These are phyloP conservation scores for Brettanomyces sp. DNA, from an alignment of 805 yeast genomes.

Conservation along the genomic window DNA sequence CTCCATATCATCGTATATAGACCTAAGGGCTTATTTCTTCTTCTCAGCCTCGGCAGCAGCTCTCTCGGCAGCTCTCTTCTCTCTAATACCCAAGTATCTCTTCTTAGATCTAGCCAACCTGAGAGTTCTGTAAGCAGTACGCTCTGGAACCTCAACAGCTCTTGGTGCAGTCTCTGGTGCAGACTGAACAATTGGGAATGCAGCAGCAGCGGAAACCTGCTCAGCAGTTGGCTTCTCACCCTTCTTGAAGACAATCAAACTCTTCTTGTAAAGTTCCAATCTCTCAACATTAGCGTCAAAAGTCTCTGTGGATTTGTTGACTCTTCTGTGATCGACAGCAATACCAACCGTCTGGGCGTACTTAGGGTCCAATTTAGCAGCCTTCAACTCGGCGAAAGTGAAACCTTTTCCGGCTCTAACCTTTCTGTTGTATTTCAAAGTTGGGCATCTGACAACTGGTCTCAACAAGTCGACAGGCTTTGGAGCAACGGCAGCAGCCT, in stretches of 20 bases:
- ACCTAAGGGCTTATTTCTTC: slow-evolving; percentile 65
- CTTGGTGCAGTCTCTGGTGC: slow-evolving; percentile 68
- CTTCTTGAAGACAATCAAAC: slow-evolving; percentile 94
- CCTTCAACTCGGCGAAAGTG: slow-evolving; percentile 95
- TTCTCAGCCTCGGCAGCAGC: slow-evolving; percentile 99
- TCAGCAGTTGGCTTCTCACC: slow-evolving; percentile 68
- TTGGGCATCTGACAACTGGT: slow-evolving; percentile 98
- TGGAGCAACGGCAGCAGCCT: slow-evolving; percentile 95
- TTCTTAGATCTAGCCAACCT: slow-evolving; percentile 92
- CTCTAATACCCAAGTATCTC: slow-evolving; percentile 92
- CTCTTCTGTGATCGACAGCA: slow-evolving; percentile 99
- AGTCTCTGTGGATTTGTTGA: slow-evolving; percentile 94
- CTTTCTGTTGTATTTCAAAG: slow-evolving; percentile 98
- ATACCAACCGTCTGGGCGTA: slow-evolving; percentile 98
- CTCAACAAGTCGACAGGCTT: slow-evolving; percentile 93
- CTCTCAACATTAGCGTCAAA: slow-evolving; percentile 92
- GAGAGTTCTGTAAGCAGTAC: slow-evolving; percentile 85
- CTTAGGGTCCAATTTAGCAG: slow-evolving; percentile 87
- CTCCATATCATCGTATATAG: not conserved
- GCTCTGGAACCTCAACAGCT: slow-evolving; percentile 71
- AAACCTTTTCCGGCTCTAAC: slow-evolving; percentile 99
- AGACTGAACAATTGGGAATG: slow-evolving; percentile 89
- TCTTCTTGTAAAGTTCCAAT: slow-evolving; percentile 92
- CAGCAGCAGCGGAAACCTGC: slow-evolving; percentile 65
- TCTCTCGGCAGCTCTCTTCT: slow-evolving; percentile 92